Evolutionary conservation across 2,329 filamentous ascomycete species (phyloP).

Genomic region (Scleromitrula shiraiana): DNA sequence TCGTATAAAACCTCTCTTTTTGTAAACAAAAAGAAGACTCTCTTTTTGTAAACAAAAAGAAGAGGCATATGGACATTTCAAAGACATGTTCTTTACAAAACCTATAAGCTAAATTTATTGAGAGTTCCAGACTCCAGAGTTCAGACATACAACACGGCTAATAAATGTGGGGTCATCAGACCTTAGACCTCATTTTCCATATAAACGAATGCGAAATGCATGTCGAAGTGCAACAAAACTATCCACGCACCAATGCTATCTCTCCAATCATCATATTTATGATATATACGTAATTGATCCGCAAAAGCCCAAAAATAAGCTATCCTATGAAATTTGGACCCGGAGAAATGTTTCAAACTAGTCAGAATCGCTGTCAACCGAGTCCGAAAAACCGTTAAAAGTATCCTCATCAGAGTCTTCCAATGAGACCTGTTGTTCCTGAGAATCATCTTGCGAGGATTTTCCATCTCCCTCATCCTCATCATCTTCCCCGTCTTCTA

Average conservation of each 20-base stretch:
- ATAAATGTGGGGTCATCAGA: too few relatives aligned
- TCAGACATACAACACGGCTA: too few relatives aligned
- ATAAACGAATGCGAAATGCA: conserved; percentile 11
- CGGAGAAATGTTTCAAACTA: conserved; percentile 9
- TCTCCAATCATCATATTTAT: too few relatives aligned
- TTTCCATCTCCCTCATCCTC: conserved; percentile 30
- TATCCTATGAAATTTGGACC: neutral
- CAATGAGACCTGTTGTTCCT: conserved; percentile 24
- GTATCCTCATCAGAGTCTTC: conserved; percentile 42
- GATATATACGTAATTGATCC: neutral
- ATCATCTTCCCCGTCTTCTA: conserved; percentile 36
- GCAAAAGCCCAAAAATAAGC: conserved; percentile 3
- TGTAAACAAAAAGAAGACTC: too few relatives aligned
- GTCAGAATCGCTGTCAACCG: conserved; percentile 28
- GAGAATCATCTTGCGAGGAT: conserved; percentile 23
- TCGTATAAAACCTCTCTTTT: too few relatives aligned
- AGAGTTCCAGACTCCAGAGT: too few relatives aligned
- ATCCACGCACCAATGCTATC: neutral
- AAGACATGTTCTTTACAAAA: too few relatives aligned
- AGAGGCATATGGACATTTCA: too few relatives aligned
- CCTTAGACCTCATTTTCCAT: neutral
- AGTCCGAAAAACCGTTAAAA: conserved; percentile 49
- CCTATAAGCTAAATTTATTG: too few relatives aligned
- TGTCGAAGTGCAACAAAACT: conserved; percentile 8
- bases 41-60: too few relatives aligned